These are phyloP conservation scores for Taiozyma sp. DNA, from an alignment of 1,139 yeast species.

Conservation along the genomic window DNA sequence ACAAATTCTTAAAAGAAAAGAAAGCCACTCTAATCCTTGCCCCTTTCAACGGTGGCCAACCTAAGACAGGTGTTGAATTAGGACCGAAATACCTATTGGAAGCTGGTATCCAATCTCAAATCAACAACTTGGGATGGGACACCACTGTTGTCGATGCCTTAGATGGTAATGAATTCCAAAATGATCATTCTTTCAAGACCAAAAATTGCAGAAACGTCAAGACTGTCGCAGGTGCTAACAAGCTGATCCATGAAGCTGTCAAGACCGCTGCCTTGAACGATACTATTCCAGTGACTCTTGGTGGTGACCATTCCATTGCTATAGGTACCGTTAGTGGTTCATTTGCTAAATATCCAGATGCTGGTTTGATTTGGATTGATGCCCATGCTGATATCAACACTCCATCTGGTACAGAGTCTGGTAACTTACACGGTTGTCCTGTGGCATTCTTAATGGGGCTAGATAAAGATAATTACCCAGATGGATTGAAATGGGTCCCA, in stretches of 20 bases:
- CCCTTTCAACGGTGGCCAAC: slow-evolving; percentile 97
- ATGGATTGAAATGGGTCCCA: slow-evolving; percentile 78
- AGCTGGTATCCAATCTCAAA: slow-evolving; percentile 62
- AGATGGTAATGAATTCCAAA: slow-evolving; percentile 40
- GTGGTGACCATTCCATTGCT: slow-evolving; percentile 97
- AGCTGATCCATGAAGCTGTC: slow-evolving; percentile 60
- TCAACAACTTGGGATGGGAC: slow-evolving; percentile 71
- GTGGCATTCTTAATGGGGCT: slow-evolving; percentile 86
- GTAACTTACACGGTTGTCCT: slow-evolving; percentile 97
- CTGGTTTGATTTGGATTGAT: slow-evolving; percentile 93
- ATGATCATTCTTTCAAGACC: slow-evolving; percentile 41
- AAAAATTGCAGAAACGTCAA: slow-evolving; percentile 69
- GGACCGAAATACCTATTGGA: slow-evolving; percentile 84
- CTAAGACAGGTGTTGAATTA: slow-evolving; percentile 86
- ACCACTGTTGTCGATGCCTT: slow-evolving; percentile 57
- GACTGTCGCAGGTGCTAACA: slow-evolving; percentile 71
- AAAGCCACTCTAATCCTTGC: slow-evolving; percentile 65
- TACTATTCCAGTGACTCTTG: slow-evolving; percentile 76
- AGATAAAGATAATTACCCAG: slow-evolving; percentile 51
- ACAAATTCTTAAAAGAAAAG: slow-evolving; percentile 49
- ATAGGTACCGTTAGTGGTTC: slow-evolving; percentile 91
- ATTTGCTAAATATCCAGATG: slow-evolving; percentile 73
- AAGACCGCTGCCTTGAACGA: slow-evolving; percentile 42
- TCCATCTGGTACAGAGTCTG: slow-evolving; percentile 79
- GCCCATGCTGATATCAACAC: slow-evolving; percentile 98